Conservation (phyloP, 2,329 filamentous ascomycete species). For the Coniosporium tulheliwenetii region DNA sequence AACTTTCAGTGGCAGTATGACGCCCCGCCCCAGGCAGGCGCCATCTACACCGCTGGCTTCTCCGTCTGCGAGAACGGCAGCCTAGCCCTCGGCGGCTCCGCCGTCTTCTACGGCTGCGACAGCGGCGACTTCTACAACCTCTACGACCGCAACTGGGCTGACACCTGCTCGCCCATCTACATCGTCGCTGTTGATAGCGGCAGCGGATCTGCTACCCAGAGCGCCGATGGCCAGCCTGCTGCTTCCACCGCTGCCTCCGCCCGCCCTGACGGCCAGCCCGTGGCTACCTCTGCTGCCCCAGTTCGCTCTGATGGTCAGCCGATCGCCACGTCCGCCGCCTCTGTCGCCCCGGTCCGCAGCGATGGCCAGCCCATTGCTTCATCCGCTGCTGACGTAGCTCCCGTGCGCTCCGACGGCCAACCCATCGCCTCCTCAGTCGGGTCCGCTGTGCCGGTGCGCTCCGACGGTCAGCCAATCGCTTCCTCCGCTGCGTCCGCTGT, state of each 20-base stretch:
- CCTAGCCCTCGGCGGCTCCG: conserved; percentile 51
- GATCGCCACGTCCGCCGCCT: neutral
- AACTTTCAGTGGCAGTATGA: conserved; percentile 78
- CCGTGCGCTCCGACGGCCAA: too few species aligned
- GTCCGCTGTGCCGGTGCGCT: too few species aligned
- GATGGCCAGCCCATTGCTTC: too few species aligned
- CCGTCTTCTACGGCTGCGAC: conserved; percentile 59
- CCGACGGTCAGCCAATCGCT: too few species aligned
- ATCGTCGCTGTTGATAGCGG: conserved; percentile 31
- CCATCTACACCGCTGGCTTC: conserved; percentile 62
- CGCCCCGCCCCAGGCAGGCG: conserved; percentile 50
- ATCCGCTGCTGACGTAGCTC: too few species aligned
- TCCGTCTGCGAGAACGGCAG: conserved; percentile 53
- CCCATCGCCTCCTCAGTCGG: too few species aligned
- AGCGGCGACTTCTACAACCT: conserved; percentile 69
- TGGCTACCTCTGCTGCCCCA: too few species aligned
- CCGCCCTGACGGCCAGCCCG: too few species aligned
- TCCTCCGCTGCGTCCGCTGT: too few species aligned
- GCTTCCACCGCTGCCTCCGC: too few species aligned
- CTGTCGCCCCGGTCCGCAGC: neutral
- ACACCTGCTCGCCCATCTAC: conserved; percentile 49
- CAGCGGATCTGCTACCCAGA: too few species aligned
- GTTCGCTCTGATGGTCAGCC: neutral
- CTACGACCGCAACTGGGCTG: conserved; percentile 56
- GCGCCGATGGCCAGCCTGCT: too few species aligned